Percentiles rank a stretch among this genome's conserved stretches.
Evolutionary conservation across 495 filamentous ascomycete species (phyloP).

Genomic region (Aspergillus leporis): DNA sequence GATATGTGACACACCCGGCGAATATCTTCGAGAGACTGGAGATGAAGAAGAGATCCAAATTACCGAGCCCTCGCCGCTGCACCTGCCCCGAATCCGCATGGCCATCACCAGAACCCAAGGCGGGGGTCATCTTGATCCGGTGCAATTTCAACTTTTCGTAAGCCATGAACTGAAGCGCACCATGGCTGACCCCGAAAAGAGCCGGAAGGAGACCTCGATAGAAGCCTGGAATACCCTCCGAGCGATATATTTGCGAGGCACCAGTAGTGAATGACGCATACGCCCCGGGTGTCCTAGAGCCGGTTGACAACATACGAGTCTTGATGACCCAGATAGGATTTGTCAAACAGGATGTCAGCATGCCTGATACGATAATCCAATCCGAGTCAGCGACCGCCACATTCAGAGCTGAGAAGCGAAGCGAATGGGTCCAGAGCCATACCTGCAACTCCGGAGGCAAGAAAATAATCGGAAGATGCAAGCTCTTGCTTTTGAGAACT

Average conservation of each 20-base stretch:
- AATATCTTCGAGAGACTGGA: conserved; percentile 83
- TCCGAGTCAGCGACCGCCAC: not conserved
- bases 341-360: conserved; percentile 74
- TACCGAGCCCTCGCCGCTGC: conserved; percentile 53
- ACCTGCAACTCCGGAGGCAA: conserved; percentile 77
- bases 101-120: conserved; percentile 2
- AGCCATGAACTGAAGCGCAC: conserved; percentile 92
- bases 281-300: conserved; percentile 68
- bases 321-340: conserved; percentile 99
- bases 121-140: conserved; percentile 28
- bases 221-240: conserved; percentile 75
- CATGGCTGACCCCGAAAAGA: conserved; percentile 89
- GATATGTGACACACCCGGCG: conserved; percentile 85
- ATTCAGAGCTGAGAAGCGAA: not conserved
- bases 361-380: conserved; percentile 35
- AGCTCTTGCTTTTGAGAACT: conserved; percentile 35
- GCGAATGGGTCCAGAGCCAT: conserved; percentile 9
- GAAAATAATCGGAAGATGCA: conserved; percentile 76
- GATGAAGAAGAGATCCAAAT: conserved; percentile 73
- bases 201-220: conserved; percentile 82
- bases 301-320: conserved; percentile 91
- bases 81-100: conserved; percentile 11
- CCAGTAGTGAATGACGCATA: conserved; percentile 78
- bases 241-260: conserved; percentile 57
- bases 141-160: conserved; percentile 84